phyloP scores from a whole-genome alignment of 805 yeast species.

The Blastobotrys muscicola region DNA sequence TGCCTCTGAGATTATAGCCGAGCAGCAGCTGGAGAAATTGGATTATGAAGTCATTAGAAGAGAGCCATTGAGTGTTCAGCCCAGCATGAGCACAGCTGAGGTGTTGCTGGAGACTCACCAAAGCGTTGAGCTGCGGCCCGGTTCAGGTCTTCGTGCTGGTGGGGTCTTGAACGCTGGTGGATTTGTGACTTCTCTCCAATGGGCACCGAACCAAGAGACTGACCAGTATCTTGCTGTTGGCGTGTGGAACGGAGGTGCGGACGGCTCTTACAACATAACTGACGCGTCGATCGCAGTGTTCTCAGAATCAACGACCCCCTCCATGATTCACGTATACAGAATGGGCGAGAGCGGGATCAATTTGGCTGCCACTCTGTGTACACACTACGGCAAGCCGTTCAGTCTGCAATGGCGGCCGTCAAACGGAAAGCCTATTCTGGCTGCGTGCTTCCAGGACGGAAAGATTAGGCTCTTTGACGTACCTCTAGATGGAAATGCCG shows the following conservation, averaged over 20 bases:
- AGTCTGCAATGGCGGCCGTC: constrained; percentile 4
- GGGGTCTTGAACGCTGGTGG: constrained; percentile 43
- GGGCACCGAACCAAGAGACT: constrained; percentile 31
- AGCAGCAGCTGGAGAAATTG: neutral
- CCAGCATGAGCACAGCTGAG: no score
- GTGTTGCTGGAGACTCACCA: no score
- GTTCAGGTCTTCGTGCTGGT: constrained; percentile 24
- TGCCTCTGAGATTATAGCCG: neutral
- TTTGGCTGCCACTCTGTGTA: constrained; percentile 24
- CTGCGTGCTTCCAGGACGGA: constrained; percentile 51
- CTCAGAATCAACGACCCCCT: constrained; percentile 4
- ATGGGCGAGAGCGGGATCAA: constrained; percentile 12
- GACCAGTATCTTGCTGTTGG: constrained; percentile 43
- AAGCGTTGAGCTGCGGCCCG: no score
- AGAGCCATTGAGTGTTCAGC: neutral
- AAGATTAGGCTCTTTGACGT: constrained; percentile 40
- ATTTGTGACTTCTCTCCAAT: constrained; percentile 41
- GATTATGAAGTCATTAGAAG: neutral
- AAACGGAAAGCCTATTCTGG: constrained; percentile 20
- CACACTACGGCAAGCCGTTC: constrained; percentile 24
- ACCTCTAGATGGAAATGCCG: constrained; percentile 5
- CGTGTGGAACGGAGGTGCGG: constrained; percentile 30
- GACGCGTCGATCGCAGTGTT: constrained; percentile 20
- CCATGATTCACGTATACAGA: constrained; percentile 13
- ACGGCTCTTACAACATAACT: constrained; percentile 27